Percentiles rank a stretch among this genome's conserved stretches.
These are phyloP conservation scores for Pichia inconspicua DNA, from an alignment of 1,139 yeast species.

Conservation along the genomic window DNA sequence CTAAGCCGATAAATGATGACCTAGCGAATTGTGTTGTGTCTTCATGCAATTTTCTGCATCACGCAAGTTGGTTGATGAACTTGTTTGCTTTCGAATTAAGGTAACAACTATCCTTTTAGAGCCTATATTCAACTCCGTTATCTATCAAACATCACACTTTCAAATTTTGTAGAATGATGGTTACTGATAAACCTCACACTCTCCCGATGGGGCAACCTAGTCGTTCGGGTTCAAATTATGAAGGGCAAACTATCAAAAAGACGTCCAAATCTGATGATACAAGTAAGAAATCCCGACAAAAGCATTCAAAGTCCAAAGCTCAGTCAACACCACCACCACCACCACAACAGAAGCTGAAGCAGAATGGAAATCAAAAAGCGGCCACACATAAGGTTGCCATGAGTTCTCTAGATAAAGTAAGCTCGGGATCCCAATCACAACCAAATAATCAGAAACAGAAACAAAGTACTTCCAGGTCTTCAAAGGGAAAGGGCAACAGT, in stretches of 20 bases:
- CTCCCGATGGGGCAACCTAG: constrained; percentile 2
- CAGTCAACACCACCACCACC: neutral
- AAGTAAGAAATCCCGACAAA: neutral
- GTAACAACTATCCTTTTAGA: too few species aligned
- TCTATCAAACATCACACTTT: too few species aligned
- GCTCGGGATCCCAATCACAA: neutral
- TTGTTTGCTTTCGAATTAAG: too few species aligned
- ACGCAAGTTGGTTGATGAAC: too few species aligned
- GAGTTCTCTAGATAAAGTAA: neutral
- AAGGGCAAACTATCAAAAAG: neutral
- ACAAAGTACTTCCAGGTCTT: neutral
- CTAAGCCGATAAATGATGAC: too few species aligned
- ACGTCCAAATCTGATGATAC: neutral
- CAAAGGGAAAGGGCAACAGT: neutral
- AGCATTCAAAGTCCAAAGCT: neutral
- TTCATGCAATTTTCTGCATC: too few species aligned
- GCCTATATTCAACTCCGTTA: too few species aligned
- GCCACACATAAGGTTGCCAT: neutral
- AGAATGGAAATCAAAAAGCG: neutral
- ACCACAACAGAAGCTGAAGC: neutral
- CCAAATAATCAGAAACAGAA: neutral
- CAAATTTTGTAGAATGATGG: constrained; percentile 5
- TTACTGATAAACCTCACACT: constrained; percentile 10
- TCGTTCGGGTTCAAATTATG: neutral
- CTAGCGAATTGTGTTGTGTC: too few species aligned